These are phyloP conservation scores for Mucor plumbeus DNA, from an alignment of 371 early-diverging fungal genomes.

Conservation along the genomic window DNA sequence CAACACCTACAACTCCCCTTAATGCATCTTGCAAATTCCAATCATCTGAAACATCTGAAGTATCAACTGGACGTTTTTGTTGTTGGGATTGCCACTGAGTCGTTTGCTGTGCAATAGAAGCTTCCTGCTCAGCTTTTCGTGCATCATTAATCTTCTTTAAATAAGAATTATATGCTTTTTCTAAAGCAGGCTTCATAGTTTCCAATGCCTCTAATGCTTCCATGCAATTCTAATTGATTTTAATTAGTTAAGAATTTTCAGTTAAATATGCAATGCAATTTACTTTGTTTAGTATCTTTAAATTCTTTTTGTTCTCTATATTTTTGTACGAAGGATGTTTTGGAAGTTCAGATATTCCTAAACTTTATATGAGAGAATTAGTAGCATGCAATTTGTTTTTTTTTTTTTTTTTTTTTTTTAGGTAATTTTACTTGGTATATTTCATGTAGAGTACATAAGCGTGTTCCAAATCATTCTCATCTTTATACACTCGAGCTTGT, in stretches of 20 bases:
- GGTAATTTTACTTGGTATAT: constrained; percentile 52
- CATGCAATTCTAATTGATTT: constrained; percentile 43
- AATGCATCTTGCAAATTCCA: constrained; percentile 56
- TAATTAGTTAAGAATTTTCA: not conserved
- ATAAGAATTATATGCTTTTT: constrained; percentile 29
- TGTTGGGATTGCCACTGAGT: constrained; percentile 11
- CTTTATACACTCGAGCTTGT: constrained; percentile 60
- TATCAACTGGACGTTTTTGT: not conserved
- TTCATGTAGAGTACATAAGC: constrained; percentile 63
- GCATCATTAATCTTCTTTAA: constrained; percentile 15
- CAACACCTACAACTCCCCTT: constrained; percentile 49
- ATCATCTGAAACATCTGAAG: constrained; percentile 8
- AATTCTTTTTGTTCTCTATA: constrained; percentile 42
- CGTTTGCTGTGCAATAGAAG: constrained; percentile 7
- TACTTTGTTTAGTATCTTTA: constrained; percentile 41
- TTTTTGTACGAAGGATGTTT: constrained; percentile 58
- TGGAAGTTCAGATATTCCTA: constrained; percentile 58
- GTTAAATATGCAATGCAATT: not conserved
- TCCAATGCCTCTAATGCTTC: constrained; percentile 57
- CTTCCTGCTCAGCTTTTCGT: constrained; percentile 11
- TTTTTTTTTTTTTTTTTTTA: too few relatives aligned
- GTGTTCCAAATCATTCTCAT: constrained; percentile 58
- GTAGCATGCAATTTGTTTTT: not conserved
- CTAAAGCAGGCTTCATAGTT: constrained; percentile 47
- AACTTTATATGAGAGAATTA: not conserved